A percentile compares a stretch with the other conserved stretches of the same genome.
Conservation (phyloP, 2,329 filamentous ascomycete genomes). For the Colletotrichum lindemuthianum region DNA sequence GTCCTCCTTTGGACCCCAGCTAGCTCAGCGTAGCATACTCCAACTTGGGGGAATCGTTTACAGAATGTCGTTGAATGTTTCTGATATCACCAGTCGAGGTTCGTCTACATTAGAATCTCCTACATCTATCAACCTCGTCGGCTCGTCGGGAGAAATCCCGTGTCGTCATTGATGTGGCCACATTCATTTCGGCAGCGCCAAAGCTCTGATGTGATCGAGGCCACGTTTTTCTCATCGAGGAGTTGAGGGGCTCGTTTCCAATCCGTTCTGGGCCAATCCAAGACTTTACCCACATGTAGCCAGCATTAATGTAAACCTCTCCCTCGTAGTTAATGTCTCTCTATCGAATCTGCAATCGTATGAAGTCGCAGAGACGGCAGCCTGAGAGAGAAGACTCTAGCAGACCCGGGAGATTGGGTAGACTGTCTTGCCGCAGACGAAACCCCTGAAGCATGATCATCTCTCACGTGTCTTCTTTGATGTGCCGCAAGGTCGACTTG, state of each 20-base stretch:
- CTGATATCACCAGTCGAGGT: background rate
- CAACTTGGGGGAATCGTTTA: background rate
- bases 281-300: background rate
- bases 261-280: slow-evolving; percentile 2
- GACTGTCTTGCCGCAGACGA: background rate
- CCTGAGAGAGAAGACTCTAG: background rate
- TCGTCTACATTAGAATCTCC: background rate
- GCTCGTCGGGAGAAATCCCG: slow-evolving; percentile 1
- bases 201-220: background rate
- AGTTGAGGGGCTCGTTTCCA: background rate
- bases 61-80: background rate
- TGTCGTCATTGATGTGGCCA: background rate
- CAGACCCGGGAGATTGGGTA: background rate
- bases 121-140: slow-evolving; percentile 7
- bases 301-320: background rate
- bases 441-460: background rate
- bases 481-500: background rate
- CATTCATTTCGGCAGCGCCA: background rate
- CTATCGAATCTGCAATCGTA: background rate
- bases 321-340: background rate
- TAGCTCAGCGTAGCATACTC: slow-evolving; percentile 16
- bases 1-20: slow-evolving; percentile 4
- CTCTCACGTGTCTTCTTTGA: background rate
- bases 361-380: background rate
- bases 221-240: background rate